Evolutionary conservation across 2,329 filamentous ascomycete species (phyloP).

Genomic region (Cyclaneusma minus): DNA sequence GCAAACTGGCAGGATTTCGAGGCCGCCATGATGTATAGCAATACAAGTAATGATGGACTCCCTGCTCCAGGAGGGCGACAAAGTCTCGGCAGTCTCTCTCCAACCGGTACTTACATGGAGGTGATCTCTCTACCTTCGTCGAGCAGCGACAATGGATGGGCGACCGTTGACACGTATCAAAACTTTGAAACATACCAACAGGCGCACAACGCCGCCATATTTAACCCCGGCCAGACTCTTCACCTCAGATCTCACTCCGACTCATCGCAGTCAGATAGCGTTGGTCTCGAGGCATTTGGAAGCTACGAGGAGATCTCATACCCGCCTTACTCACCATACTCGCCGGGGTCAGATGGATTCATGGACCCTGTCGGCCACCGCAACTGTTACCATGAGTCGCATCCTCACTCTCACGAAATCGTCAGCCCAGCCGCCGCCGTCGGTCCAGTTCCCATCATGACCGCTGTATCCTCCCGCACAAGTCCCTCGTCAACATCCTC

Average conservation of each 20-base stretch:
- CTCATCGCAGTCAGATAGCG: slow-evolving; percentile 60
- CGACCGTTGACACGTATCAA: slow-evolving; percentile 59
- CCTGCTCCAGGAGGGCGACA: slow-evolving; percentile 26
- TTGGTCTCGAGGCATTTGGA: slow-evolving; percentile 47
- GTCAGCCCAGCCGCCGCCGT: slow-evolving; percentile 55
- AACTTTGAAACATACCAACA: slow-evolving; percentile 53
- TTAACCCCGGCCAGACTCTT: slow-evolving; percentile 82
- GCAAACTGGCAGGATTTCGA: slow-evolving; percentile 72
- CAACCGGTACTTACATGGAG: slow-evolving; percentile 69
- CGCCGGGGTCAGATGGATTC: slow-evolving; percentile 65
- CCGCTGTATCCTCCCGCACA: slow-evolving; percentile 40
- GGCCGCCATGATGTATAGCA: slow-evolving; percentile 41
- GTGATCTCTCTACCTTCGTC: slow-evolving; percentile 69
- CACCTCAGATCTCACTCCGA: slow-evolving; percentile 80
- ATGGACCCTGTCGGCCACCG: slow-evolving; percentile 43
- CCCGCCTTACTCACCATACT: slow-evolving; percentile 63
- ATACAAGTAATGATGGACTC: slow-evolving; percentile 26
- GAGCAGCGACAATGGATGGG: slow-evolving; percentile 78
- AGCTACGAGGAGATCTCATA: slow-evolving; percentile 70
- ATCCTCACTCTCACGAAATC: slow-evolving; percentile 23
- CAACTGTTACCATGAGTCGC: slow-evolving; percentile 43
- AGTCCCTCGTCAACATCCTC: slow-evolving; percentile 46
- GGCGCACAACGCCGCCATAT: slow-evolving; percentile 49
- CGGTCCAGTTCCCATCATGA: slow-evolving; percentile 51
- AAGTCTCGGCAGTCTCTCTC: slow-evolving; percentile 47